These are phyloP conservation scores for Pseudogymnoascus verrucosus DNA, from an alignment of 2,329 filamentous ascomycete species.

Conservation along the genomic window DNA sequence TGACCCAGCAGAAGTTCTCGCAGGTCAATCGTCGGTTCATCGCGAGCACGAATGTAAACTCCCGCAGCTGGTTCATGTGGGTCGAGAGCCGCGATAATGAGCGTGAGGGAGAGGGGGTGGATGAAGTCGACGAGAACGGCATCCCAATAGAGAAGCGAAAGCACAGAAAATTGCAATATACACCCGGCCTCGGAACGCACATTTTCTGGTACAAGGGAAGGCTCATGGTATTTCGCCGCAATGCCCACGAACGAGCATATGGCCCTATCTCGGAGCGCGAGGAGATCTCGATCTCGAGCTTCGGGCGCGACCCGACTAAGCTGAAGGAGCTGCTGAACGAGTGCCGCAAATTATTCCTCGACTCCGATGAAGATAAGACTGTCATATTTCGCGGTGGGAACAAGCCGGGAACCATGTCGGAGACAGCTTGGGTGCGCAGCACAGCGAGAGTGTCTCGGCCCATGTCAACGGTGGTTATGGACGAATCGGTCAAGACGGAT, in stretches of 20 bases:
- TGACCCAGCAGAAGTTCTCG: conserved; percentile 54
- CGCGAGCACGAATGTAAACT: conserved; percentile 54
- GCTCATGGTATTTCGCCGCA: conserved; percentile 50
- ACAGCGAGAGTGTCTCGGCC: conserved; percentile 51
- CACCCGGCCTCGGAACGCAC: conserved; percentile 58
- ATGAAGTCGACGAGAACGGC: conserved; percentile 21
- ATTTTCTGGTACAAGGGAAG: conserved; percentile 59
- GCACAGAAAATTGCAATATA: conserved; percentile 44
- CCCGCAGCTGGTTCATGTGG: conserved; percentile 42
- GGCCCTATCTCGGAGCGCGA: conserved; percentile 44
- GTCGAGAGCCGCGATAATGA: conserved; percentile 35
- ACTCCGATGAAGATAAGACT: conserved; percentile 54
- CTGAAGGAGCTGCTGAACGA: conserved; percentile 56
- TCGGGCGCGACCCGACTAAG: conserved; percentile 51
- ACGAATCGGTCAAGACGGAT: conserved; percentile 50
- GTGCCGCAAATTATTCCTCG: conserved; percentile 45
- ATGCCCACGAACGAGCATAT: conserved; percentile 33
- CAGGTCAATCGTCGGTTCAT: conserved; percentile 53
- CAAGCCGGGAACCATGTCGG: conserved; percentile 31
- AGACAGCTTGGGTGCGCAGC: conserved; percentile 52
- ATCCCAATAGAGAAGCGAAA: conserved; percentile 32
- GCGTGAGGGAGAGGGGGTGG: conserved; percentile 37
- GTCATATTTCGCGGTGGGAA: conserved; percentile 54
- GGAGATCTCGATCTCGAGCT: conserved; percentile 52
- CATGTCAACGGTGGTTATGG: conserved; percentile 58